These are phyloP conservation scores for Podospora didyma DNA, from an alignment of 495 filamentous ascomycete genomes.

Conservation along the genomic window DNA sequence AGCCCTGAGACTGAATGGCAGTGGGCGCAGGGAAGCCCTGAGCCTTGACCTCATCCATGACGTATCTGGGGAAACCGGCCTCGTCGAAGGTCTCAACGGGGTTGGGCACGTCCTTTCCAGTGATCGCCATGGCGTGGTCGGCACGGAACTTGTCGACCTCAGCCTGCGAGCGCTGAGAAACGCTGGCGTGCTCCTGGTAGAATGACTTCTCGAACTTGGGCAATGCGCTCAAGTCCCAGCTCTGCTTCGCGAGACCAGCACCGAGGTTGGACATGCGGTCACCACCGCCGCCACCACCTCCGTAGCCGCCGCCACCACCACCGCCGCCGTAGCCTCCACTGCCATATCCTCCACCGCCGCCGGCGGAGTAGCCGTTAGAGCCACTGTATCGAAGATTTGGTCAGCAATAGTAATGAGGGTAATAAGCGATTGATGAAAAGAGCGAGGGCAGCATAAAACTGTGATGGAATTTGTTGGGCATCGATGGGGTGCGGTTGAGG, in stretches of 20 bases:
- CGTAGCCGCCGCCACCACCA: constrained; percentile 50
- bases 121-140: constrained; percentile 72
- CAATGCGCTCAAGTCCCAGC: constrained; percentile 74
- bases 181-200: constrained; percentile 88
- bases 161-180: constrained; percentile 64
- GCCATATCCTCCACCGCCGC: constrained; percentile 35
- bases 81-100: constrained; percentile 97
- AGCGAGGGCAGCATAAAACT: too few species aligned
- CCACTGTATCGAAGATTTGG: constrained; percentile 18
- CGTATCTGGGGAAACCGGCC: constrained; percentile 92
- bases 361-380: constrained; percentile 29
- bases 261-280: constrained; percentile 94
- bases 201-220: constrained; percentile 99
- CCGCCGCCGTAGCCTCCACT: constrained; percentile 50
- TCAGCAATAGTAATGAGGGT: constrained; percentile 15
- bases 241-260: constrained; percentile 75
- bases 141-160: constrained; percentile 86
- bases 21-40: constrained; percentile 91
- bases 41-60: constrained; percentile 96
- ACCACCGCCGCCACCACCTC: constrained; percentile 57
- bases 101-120: constrained; percentile 75
- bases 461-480: too few species aligned
- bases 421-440: too few species aligned
- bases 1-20: constrained; percentile 95
- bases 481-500: too few species aligned